These are phyloP conservation scores for Ceratobasidium sp. DNA, from an alignment of 1,284 basidiomycete species.

Conservation along the genomic window DNA sequence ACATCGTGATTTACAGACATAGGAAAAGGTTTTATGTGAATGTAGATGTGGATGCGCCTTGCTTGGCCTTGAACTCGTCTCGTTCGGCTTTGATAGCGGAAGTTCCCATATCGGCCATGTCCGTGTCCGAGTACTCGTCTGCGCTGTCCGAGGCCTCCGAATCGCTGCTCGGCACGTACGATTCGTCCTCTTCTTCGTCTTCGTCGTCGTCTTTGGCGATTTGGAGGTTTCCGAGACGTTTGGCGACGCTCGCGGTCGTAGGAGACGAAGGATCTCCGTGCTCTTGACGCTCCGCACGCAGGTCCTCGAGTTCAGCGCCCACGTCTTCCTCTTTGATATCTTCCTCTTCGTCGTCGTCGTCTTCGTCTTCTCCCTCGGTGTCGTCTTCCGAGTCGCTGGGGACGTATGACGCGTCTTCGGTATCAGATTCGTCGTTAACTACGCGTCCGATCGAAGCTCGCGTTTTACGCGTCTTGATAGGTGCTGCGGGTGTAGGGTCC, in stretches of 20 bases:
- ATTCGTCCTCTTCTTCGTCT: slow-evolving; percentile 3
- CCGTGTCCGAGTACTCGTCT: slow-evolving; percentile 27
- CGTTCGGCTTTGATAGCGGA: slow-evolving; percentile 14
- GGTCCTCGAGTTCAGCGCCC: not conserved
- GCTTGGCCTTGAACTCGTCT: slow-evolving; percentile 16
- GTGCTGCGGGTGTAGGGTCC: not conserved
- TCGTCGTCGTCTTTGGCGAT: slow-evolving; percentile 3
- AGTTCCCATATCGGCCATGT: not conserved
- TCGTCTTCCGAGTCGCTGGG: not conserved
- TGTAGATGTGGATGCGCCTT: not conserved
- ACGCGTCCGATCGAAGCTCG: not conserved
- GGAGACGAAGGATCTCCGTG: not conserved
- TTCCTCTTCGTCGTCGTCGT: not conserved
- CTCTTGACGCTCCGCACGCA: not conserved
- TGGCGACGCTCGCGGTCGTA: not conserved
- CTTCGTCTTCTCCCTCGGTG: slow-evolving; percentile 1
- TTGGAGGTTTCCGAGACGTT: not conserved
- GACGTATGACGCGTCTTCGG: slow-evolving; percentile 3
- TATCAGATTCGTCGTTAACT: not conserved
- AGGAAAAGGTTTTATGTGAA: not conserved
- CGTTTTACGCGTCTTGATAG: not conserved
- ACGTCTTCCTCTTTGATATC: not conserved
- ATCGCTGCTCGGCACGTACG: slow-evolving; percentile 19
- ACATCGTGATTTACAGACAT: not conserved
- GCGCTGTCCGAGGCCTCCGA: slow-evolving; percentile 13